These are phyloP conservation scores for Candida manassasensis DNA, from an alignment of 805 yeast species.

Conservation along the genomic window DNA sequence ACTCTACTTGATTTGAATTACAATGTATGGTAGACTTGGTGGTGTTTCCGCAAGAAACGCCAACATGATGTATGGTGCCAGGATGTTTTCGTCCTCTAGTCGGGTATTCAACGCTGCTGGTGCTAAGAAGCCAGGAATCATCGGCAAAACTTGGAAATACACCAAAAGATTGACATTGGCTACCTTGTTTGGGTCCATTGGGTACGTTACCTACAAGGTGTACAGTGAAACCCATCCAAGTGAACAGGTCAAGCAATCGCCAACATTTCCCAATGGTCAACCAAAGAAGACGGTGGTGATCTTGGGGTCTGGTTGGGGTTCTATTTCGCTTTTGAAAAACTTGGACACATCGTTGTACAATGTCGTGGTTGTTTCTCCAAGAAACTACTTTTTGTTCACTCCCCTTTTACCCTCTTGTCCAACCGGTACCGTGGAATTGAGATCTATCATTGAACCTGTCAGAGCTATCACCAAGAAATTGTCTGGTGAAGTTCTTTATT, in stretches of 20 bases:
- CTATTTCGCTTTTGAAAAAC: slow-evolving; percentile 76
- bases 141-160: slow-evolving; percentile 43
- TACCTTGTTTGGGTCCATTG: slow-evolving; percentile 52
- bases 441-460: slow-evolving; percentile 92
- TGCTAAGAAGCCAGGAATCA: slow-evolving; percentile 18
- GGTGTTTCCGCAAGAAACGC: too few relatives aligned
- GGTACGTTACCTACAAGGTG: slow-evolving; percentile 47
- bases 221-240: slow-evolving; percentile 61
- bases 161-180: slow-evolving; percentile 45
- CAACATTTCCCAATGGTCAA: slow-evolving; percentile 51
- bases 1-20: too few relatives aligned
- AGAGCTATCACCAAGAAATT: slow-evolving; percentile 78
- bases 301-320: slow-evolving; percentile 94
- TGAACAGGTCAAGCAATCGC: slow-evolving; percentile 57
- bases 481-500: slow-evolving; percentile 72
- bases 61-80: slow-evolving; percentile 5
- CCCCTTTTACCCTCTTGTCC: slow-evolving; percentile 95
- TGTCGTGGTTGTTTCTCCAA: slow-evolving; percentile 86
- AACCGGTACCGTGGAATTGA: slow-evolving; percentile 84
- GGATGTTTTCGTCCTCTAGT: slow-evolving; percentile 21
- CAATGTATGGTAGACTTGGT: too few relatives aligned
- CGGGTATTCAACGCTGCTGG: slow-evolving; percentile 18
- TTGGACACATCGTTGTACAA: slow-evolving; percentile 84
- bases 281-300: slow-evolving; percentile 71
- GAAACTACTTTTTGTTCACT: slow-evolving; percentile 93